Conservation (phyloP, 495 filamentous ascomycete species). For the Tuber brumale region DNA sequence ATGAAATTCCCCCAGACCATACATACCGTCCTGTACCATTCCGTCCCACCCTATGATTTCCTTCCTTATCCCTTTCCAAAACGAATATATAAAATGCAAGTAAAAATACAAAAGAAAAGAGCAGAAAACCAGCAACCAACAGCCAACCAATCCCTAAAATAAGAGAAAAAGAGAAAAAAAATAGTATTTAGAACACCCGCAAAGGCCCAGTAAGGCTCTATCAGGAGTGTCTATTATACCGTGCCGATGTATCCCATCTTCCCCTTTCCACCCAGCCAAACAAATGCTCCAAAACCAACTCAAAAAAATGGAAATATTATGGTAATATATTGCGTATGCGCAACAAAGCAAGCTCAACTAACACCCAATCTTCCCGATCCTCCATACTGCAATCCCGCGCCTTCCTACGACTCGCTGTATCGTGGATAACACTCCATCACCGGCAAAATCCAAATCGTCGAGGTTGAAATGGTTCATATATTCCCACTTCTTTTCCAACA, state of each 20-base stretch:
- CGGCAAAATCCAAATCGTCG: constrained; percentile 84
- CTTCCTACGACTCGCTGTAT: constrained; percentile 68
- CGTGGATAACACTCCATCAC: constrained; percentile 73
- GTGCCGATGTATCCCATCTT: not conserved
- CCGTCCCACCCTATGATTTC: not conserved
- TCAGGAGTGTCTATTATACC: not conserved
- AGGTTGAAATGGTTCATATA: constrained; percentile 72
- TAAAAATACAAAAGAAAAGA: not conserved
- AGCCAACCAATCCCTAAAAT: not conserved
- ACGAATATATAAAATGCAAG: not conserved
- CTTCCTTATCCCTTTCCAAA: not conserved
- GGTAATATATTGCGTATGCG: not conserved
- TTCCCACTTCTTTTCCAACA: constrained; percentile 63
- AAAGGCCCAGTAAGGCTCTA: not conserved
- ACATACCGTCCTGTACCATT: not conserved
- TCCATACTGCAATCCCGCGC: constrained; percentile 74
- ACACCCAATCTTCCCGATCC: constrained; percentile 47
- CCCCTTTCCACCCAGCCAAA: not conserved
- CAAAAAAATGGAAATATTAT: not conserved
- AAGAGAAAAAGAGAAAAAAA: not conserved
- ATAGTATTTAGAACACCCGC: not conserved
- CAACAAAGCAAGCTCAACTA: not conserved
- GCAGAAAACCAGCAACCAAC: not conserved
- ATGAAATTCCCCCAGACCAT: not conserved
- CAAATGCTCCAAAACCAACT: not conserved